Conservation (phyloP, 78 protist genomes). For the slime mould (Dictyostelium discoideum) region DNA sequence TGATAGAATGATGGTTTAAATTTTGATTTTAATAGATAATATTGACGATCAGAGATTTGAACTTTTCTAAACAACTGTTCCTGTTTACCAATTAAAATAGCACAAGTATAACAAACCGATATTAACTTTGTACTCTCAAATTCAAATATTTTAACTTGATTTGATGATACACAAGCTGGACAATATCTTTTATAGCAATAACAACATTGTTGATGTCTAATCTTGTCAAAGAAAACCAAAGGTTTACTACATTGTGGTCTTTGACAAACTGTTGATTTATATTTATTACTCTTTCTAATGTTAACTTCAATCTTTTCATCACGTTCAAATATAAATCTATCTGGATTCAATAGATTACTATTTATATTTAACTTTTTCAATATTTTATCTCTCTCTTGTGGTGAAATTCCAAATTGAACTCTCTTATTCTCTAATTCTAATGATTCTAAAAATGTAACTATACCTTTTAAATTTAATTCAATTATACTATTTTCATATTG, state of each 20-base stretch:
- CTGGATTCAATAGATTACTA: constrained; percentile 34
- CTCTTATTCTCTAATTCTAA: constrained; percentile 64
- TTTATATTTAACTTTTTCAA: not conserved
- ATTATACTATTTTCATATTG: not conserved
- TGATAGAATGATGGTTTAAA: constrained; percentile 31
- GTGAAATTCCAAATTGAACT: constrained; percentile 8
- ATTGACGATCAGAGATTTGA: not conserved
- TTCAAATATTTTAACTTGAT: constrained; percentile 30
- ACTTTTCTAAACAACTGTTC: constrained; percentile 17
- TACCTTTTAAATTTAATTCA: not conserved
- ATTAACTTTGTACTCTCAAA: constrained; percentile 11
- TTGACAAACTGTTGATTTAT: constrained; percentile 46
- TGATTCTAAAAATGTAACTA: constrained; percentile 10
- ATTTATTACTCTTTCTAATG: constrained; percentile 49
- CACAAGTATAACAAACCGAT: constrained; percentile 41
- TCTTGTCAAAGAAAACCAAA: constrained; percentile 41
- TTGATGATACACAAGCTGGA: constrained; percentile 39
- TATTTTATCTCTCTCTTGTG: constrained; percentile 17
- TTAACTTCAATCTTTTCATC: constrained; percentile 53
- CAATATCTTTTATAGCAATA: constrained; percentile 75
- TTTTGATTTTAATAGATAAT: not conserved
- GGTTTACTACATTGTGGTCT: constrained; percentile 69
- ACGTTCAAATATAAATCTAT: constrained; percentile 58
- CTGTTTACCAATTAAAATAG: constrained; percentile 52
- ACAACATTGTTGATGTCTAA: constrained; percentile 52